Base-by-base conservation (phyloP, 1,284 basidiomycete species). In the Apiotrichum brassicae region DNA sequence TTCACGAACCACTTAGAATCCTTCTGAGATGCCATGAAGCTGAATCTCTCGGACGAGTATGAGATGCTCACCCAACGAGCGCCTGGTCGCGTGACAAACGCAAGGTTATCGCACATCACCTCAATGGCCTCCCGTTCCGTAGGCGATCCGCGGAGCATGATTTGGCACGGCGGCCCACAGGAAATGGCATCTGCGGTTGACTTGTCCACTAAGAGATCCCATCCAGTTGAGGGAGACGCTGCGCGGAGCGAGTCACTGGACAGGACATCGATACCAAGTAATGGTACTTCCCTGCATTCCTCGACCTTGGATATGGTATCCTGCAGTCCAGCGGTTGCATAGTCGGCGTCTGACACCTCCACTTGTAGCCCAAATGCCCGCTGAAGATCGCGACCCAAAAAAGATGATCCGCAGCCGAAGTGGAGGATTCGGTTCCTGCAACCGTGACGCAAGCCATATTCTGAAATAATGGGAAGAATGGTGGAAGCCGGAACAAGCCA, bases 141-240 rank as follows among this genome's bases (percentile, higher is more conserved):
- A 22, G 20, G 5, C 13, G 26, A 12, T 18, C 25, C 22, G 20
- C 7, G 33, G 14, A n/a, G 18, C 13, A n/a, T 18, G 7, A n/a
- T n/a, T 7, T 24, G 3, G 26, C 5, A 12, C 18, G 49, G 46
- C n/a, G 49, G 58, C 2, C 62, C 60, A 41, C 68, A 70, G 6
- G 70, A 67, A 9, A 72, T 70, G 3, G 70, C 70, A 45, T 72
- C 70, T 1, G 64, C 64, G 0, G 70, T 70, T 0, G 67, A 70
- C 48, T 72, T 72, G 51, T 72, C 70, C 24, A 70, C 30, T 0
- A 70, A 8, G 8, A 70, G 22, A 42, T 69, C 61, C 59, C 62
- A 71, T 16, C 57, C 55, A 11, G 34, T 46, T 2, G 40, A 18
- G 8, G 57, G 54, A 5, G 32, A 18, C 3, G 11, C 19, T 8